Percentiles rank a stretch among this genome's conserved stretches.
Conservation (phyloP, 306 rosid genomes). For the Canavalia ensiformis region DNA sequence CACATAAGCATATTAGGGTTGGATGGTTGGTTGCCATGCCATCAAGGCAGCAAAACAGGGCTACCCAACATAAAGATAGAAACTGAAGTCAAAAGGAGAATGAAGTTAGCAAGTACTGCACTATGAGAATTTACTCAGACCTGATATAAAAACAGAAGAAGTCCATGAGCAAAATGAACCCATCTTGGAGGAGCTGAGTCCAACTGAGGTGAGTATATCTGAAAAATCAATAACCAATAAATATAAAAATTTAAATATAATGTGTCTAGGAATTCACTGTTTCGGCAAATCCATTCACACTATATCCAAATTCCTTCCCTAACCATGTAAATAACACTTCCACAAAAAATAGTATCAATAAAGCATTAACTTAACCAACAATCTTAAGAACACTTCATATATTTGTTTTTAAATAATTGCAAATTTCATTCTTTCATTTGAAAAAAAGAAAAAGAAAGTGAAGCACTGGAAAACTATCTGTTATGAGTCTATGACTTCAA, state of each 20-base stretch:
- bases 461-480: constrained; percentile 38
- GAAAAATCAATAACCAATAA: constrained; percentile 42
- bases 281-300: constrained; percentile 29
- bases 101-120: constrained; percentile 20
- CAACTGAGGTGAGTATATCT: constrained; percentile 88
- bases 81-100: background rate
- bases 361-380: constrained; percentile 22
- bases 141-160: constrained; percentile 96
- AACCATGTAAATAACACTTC: constrained; percentile 26
- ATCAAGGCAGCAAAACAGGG: constrained; percentile 33
- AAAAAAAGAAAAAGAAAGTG: constrained; percentile 12
- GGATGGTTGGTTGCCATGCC: background rate
- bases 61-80: constrained; percentile 11
- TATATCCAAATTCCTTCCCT: constrained; percentile 18
- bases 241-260: constrained; percentile 34
- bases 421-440: constrained; percentile 29
- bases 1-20: background rate
- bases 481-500: constrained; percentile 34
- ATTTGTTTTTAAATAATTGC: background rate
- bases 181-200: constrained; percentile 97
- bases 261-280: background rate
- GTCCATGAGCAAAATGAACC: constrained; percentile 91
- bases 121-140: constrained; percentile 51
- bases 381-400: constrained; percentile 8
- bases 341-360: constrained; percentile 32